Conservation (phyloP, 2,329 filamentous ascomycete genomes). For the Teratosphaeria nubilosa region DNA sequence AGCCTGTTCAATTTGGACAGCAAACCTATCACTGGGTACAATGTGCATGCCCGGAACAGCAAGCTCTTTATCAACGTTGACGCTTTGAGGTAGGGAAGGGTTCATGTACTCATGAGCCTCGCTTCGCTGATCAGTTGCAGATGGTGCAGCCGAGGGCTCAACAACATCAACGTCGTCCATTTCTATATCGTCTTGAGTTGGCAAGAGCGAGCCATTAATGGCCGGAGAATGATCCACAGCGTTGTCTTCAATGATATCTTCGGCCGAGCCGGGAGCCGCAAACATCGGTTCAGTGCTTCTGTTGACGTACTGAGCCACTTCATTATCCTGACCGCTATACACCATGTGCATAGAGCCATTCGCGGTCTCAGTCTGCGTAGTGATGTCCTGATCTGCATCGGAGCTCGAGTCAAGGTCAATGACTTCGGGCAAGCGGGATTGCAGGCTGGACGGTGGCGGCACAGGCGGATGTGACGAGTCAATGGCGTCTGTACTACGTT, state of each 20-base stretch:
- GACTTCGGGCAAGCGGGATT: conserved; percentile 4
- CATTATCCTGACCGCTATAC: not conserved
- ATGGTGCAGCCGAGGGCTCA: not conserved
- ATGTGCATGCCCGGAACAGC: not conserved
- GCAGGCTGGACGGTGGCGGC: not conserved
- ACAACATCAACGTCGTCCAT: not conserved
- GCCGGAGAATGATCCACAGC: not conserved
- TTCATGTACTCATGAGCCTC: not conserved
- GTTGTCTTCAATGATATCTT: not conserved
- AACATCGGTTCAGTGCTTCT: not conserved
- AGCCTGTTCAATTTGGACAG: not conserved
- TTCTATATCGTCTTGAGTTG: not conserved
- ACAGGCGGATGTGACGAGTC: not conserved
- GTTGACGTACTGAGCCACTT: not conserved
- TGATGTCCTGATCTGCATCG: conserved; percentile 7
- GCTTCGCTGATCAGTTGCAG: not conserved
- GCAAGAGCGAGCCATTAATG: not conserved
- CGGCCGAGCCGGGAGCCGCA: not conserved
- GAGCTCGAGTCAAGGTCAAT: conserved; percentile 17
- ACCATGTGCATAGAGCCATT: not conserved
- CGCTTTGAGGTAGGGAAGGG: not conserved
- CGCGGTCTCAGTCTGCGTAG: not conserved
- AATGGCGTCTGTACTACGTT: not conserved
- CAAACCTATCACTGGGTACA: not conserved
- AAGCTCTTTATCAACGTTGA: not conserved